These are phyloP conservation scores for Thinopyrum elongatum DNA, from an alignment of 176 grass and related monocot genomes.

Conservation along the genomic window DNA sequence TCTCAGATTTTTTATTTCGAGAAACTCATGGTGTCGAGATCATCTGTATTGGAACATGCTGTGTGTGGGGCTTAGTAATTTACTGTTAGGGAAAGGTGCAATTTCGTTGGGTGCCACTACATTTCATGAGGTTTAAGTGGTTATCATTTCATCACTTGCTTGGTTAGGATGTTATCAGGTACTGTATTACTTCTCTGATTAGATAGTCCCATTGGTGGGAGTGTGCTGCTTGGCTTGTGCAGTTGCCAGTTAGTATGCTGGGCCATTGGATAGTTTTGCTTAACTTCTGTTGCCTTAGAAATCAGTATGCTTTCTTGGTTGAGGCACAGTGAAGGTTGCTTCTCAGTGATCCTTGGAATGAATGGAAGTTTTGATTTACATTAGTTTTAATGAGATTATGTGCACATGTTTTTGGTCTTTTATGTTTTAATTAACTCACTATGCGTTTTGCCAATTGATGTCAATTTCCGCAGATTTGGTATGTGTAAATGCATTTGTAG, in stretches of 20 bases:
- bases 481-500: not conserved
- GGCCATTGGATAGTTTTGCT: not conserved
- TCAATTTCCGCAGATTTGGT: not conserved
- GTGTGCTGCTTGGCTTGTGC: not conserved
- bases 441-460: not conserved
- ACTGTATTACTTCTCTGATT: not conserved
- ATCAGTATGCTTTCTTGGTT: not conserved
- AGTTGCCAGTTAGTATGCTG: not conserved
- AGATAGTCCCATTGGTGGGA: conserved; percentile 1
- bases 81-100: not conserved
- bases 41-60: not conserved
- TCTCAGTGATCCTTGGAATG: not conserved
- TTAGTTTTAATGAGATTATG: not conserved
- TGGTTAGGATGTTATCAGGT: not conserved
- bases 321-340: not conserved
- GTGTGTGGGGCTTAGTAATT: not conserved
- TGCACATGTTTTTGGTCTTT: not conserved
- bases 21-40: not conserved
- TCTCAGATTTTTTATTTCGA: not conserved
- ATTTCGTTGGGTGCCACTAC: not conserved
- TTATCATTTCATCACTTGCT: not conserved
- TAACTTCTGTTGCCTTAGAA: not conserved
- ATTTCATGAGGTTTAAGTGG: not conserved
- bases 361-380: not conserved
- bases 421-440: not conserved